Evolutionary conservation across 129 eudicot species (phyloP).

Genomic region (Centella asiatica): DNA sequence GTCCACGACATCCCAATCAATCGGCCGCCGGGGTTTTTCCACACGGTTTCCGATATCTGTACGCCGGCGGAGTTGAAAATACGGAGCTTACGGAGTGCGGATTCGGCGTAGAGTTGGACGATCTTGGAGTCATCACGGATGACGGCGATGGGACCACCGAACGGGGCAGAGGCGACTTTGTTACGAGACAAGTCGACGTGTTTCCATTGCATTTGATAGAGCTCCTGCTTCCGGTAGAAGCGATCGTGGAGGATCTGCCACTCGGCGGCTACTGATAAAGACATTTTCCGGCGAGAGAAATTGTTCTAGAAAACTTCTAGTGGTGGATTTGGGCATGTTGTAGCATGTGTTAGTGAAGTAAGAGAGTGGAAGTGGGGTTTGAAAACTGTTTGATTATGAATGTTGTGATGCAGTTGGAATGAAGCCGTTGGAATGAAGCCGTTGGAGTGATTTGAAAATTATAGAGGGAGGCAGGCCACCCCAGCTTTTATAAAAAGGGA

Average conservation of each 20-base stretch:
- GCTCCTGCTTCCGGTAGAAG: constrained; percentile 80
- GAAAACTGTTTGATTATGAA: background rate
- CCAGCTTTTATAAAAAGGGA: too few relatives aligned
- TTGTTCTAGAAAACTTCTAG: background rate
- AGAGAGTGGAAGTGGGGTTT: background rate
- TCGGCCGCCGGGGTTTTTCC: constrained; percentile 91
- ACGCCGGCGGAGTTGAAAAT: constrained; percentile 84
- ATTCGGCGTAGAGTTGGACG: constrained; percentile 94
- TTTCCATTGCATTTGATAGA: constrained; percentile 78
- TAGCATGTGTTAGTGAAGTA: background rate
- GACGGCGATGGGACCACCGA: constrained; percentile 92
- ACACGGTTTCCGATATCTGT: constrained; percentile 63
- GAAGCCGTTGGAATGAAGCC: background rate
- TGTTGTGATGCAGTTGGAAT: background rate
- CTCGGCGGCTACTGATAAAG: constrained; percentile 89
- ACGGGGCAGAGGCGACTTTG: constrained; percentile 89
- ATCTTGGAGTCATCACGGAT: constrained; percentile 96
- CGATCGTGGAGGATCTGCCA: constrained; percentile 93
- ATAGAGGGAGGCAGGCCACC: too few relatives aligned
- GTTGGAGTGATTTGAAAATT: background rate
- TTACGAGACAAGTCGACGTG: constrained; percentile 80
- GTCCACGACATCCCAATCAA: constrained; percentile 85
- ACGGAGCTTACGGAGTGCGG: constrained; percentile 95
- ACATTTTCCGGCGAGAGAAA: background rate
- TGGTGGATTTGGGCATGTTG: background rate